Evolutionary conservation across 176 grass and related monocot genomes (phyloP), one percentile per base, ranked within the genome.

Genomic region (Avena sativa): DNA sequence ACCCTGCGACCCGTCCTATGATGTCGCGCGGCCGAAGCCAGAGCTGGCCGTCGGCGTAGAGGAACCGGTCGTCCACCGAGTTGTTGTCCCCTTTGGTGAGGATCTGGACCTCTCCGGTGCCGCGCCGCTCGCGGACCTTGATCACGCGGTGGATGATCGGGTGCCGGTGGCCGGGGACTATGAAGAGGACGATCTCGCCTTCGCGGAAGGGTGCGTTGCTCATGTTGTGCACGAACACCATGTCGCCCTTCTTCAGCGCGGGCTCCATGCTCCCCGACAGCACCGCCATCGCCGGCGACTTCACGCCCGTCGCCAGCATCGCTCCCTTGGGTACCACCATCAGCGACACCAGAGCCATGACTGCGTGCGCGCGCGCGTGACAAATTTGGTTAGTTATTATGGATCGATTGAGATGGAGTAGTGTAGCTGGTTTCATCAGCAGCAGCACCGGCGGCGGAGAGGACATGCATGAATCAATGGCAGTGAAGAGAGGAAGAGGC

Each of bases 151-250:
- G 71, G 46, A 74, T 21, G 15, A 74, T 16, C 4, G 21, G 46
- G 8, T 15, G 46, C 0, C 46, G 44, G 9, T 2, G 21, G 44
- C 71, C 71, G 14, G n/a, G 12, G 15, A 74, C n/a, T 15, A 23
- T 50, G 71, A 74, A 74, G 8, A 74, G 44, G 6, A 74, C 13
- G 71, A 74, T 74, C 71, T 74, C 71, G 3, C 71, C 71, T 4
- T 25, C 12, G 12, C 46, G 71, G 44, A 74, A 2, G 49, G 44
- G 71, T 2, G 49, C 46, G 1, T 50, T 26, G 71, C 46, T 74
- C 71, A 50, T 74, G 71, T 74, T 74, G 46, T 74, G 71, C 71
- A 74, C 46, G 21, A 74, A 74, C 46, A 74, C 2, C 71, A 74
- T 49, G 12, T 74, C 71, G 5, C 71, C 55, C 55, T 57, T 57